These are phyloP conservation scores for Spathaspora arborariae DNA, from an alignment of 805 yeast species.

Conservation along the genomic window DNA sequence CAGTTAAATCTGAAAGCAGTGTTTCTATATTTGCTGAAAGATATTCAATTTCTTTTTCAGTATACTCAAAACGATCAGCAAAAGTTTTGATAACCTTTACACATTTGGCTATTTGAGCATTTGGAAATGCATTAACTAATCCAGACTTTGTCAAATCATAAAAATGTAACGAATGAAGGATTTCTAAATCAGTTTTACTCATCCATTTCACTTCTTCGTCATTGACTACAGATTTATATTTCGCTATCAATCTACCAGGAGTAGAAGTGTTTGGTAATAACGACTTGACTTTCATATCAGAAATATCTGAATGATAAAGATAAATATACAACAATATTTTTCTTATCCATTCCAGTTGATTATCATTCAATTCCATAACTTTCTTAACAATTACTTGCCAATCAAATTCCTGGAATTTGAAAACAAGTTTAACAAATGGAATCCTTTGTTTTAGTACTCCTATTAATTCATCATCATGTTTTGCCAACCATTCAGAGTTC, in stretches of 20 bases:
- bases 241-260: not conserved
- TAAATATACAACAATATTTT: not conserved
- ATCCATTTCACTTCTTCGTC: not conserved
- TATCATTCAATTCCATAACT: not conserved
- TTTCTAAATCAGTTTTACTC: slow-evolving; percentile 1
- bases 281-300: not conserved
- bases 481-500: not conserved
- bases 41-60: slow-evolving; percentile 8
- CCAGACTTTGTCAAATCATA: not conserved
- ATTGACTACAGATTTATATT: not conserved
- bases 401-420: not conserved
- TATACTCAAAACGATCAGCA: slow-evolving; percentile 11
- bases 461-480: not conserved
- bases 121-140: not conserved
- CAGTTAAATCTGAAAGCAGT: not conserved
- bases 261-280: not conserved
- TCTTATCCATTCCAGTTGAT: not conserved
- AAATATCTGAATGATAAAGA: not conserved
- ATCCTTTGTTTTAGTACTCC: not conserved
- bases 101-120: not conserved
- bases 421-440: not conserved
- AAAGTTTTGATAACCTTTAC: not conserved
- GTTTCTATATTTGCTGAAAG: slow-evolving; percentile 7
- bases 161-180: not conserved
- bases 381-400: not conserved